These are phyloP conservation scores for Taphrina betulina DNA, from an alignment of 1,139 yeast genomes.

Conservation along the genomic window DNA sequence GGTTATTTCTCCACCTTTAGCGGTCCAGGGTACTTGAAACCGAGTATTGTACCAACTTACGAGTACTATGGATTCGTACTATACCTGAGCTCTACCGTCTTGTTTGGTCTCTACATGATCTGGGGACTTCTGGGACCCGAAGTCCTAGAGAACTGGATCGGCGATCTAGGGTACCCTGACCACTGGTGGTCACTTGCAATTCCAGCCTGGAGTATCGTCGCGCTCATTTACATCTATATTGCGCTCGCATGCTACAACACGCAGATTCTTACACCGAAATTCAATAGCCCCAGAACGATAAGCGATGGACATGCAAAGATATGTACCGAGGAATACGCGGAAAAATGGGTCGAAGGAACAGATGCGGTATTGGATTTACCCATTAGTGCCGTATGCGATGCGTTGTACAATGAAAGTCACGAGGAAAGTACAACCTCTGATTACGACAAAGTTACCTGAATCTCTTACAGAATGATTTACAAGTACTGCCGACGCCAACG, in stretches of 20 bases:
- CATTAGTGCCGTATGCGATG: slow-evolving; percentile 54
- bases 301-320: slow-evolving; percentile 63
- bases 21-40: slow-evolving; percentile 17
- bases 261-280: slow-evolving; percentile 63
- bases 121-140: slow-evolving; percentile 71
- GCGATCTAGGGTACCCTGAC: slow-evolving; percentile 74
- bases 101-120: slow-evolving; percentile 50
- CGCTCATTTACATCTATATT: slow-evolving; percentile 68
- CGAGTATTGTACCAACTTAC: slow-evolving; percentile 35
- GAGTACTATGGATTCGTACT: slow-evolving; percentile 36
- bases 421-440: no score
- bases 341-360: slow-evolving; percentile 50
- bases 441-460: no score
- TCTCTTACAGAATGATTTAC: no score
- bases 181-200: slow-evolving; percentile 83
- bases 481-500: no score
- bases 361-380: slow-evolving; percentile 88
- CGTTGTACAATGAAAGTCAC: slow-evolving; percentile 25
- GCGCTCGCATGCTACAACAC: slow-evolving; percentile 69
- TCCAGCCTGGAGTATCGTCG: slow-evolving; percentile 67
- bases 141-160: slow-evolving; percentile 51
- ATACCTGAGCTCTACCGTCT: slow-evolving; percentile 33
- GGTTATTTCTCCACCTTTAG: slow-evolving; percentile 18
- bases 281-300: slow-evolving; percentile 61
- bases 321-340: slow-evolving; percentile 47